Evolutionary conservation across 768 basidiomycete genomes (phyloP), one percentile per base, ranked within the genome.

Genomic region (Suillus bovinus): DNA sequence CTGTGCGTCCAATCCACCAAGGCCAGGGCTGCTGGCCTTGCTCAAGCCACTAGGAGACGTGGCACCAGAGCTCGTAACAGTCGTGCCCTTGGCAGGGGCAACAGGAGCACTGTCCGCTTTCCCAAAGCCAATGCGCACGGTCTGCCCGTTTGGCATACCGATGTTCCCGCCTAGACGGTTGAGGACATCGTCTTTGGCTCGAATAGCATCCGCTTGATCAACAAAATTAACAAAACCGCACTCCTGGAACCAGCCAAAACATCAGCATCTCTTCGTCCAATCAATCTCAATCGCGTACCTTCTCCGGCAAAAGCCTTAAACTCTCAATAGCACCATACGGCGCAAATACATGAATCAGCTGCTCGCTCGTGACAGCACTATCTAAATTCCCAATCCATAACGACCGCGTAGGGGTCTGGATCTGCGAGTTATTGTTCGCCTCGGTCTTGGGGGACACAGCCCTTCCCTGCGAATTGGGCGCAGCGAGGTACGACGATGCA

Each of bases 201-300:
- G 88, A 66, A 99, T 89, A n/a, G 96, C 96, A 74, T 99, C 96
- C 1, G 87, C 83, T 72, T 93, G 91, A 66, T 97, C 95, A 50
- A 97, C 93, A 73, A 97, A 99, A 73, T 99, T 99, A 72, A 99
- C 96, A 73, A 99, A 99, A 10, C 96, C 97, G 72, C 97, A 99
- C 74, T 97, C 95, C 96, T 98, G 63, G 29, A 33, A 52, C 55
- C 53, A 38, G 20, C 17, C 36, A 56, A 56, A 27, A 62, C n/a
- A 38, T 74, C n/a, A 74, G 72, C 4, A 22, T n/a, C 27, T 55
- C 33, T 57, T 34, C 53, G 47, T 61, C 24, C 64, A 66, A 34
- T 4, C 14, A 14, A 9, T 14, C 22, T 44, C 29, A 22, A 62
- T 36, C 38, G 60, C 75, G 1, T 52, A 96, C 96, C 90, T 99